Base-by-base conservation (phyloP, 1,139 yeast genomes). In the Taphrina communis region DNA sequence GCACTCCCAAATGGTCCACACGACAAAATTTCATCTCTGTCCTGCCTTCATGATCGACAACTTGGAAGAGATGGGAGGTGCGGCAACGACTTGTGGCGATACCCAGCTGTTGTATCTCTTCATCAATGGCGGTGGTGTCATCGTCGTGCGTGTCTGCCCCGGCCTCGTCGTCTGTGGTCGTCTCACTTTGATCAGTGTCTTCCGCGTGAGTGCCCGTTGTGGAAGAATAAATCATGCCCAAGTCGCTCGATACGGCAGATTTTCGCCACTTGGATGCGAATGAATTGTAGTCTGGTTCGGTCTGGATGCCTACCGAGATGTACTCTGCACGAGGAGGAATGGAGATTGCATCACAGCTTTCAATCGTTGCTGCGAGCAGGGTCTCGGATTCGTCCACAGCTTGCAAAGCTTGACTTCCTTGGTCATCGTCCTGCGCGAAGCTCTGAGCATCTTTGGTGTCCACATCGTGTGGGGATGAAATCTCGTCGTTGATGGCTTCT, bases 11-110 rank as follows among this genome's bases (percentile, higher is more conserved):
- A 2, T 19, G 53, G 36, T 50, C 53, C 2, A 50, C 53, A 21
- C 53, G 53, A 25, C 53, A 50, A 36, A 50, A 50, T 21, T 50
- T 50, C 14, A 50, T 21, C n/a, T 50, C 53, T 11, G 53, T 50
- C 9, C 21, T 21, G n/a, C 53, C 53, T 21, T 50, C 53, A 21
- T 25, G 53, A 50, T 50, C 53, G 5, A 21, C 5, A 21, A 50
- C 53, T 25, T 50, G n/a, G 53, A 50, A 50, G 9, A 50, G 36
- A n/a, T 50, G 53, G 2, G 53, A 21, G 14, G 53, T 50, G 48
- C 48, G 48, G 19, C 17, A 17, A 5, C 19, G n/a, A 14, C 8
- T 44, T 44, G 19, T 44, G 5, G 19, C 19, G 19, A 12, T 44
- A 7, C n/a, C 19, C 4, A 44, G 19, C 19, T 12, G 48, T 44